Percentiles rank a stretch among this genome's conserved stretches.
Evolutionary conservation across 2,329 filamentous ascomycete species (phyloP).

Genomic region (Cladorrhinum sp.): DNA sequence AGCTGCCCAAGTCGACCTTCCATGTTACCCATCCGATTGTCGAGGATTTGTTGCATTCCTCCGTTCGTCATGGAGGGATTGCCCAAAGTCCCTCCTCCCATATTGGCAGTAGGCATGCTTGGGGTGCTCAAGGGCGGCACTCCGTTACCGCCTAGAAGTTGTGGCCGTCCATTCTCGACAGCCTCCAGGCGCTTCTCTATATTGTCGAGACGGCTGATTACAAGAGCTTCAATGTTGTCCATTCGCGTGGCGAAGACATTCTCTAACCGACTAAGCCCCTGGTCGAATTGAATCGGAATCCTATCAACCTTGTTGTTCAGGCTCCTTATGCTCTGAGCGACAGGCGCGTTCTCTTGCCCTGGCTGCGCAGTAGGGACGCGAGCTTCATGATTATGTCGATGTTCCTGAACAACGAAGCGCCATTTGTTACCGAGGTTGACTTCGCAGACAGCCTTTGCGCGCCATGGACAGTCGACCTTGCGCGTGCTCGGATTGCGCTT

Average conservation of each 20-base stretch:
- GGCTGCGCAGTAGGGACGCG: slow-evolving; percentile 52
- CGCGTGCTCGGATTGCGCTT: slow-evolving; percentile 62
- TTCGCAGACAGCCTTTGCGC: slow-evolving; percentile 62
- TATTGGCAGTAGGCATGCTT: slow-evolving; percentile 30
- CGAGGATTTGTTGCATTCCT: slow-evolving; percentile 27
- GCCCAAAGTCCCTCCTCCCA: slow-evolving; percentile 27
- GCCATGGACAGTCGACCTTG: slow-evolving; percentile 63
- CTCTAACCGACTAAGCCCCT: slow-evolving; percentile 51
- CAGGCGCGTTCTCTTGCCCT: slow-evolving; percentile 56
- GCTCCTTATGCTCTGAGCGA: slow-evolving; percentile 56
- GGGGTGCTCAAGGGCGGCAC: slow-evolving; percentile 27
- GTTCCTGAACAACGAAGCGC: slow-evolving; percentile 60
- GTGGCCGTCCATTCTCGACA: slow-evolving; percentile 20
- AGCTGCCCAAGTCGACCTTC: slow-evolving; percentile 30
- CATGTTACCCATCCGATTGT: slow-evolving; percentile 28
- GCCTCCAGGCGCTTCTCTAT: slow-evolving; percentile 42
- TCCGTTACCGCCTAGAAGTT: slow-evolving; percentile 25
- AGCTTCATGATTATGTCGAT: slow-evolving; percentile 61
- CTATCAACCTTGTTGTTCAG: slow-evolving; percentile 60
- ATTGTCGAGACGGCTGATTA: slow-evolving; percentile 55
- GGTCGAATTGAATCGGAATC: slow-evolving; percentile 53
- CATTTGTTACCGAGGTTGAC: slow-evolving; percentile 61
- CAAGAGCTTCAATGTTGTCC: slow-evolving; percentile 49
- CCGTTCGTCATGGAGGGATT: slow-evolving; percentile 28
- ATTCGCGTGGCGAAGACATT: slow-evolving; percentile 54